phyloP scores from a whole-genome alignment of 352 stramenopile genomes.

The Elongisporangium anandrum region DNA sequence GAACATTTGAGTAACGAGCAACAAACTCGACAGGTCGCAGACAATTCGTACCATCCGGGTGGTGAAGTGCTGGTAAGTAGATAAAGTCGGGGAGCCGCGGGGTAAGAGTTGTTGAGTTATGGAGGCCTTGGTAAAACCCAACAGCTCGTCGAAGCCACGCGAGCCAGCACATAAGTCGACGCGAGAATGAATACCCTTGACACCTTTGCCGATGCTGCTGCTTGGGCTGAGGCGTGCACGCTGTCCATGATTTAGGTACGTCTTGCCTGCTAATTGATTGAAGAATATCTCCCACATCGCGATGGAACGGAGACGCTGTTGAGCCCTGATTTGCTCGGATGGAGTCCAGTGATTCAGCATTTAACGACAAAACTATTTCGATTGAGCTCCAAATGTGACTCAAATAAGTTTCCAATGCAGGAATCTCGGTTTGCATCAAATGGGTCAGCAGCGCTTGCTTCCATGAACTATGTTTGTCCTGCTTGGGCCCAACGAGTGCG shows the following conservation, averaged over 20 bases:
- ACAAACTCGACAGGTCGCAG: background rate
- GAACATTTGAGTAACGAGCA: background rate
- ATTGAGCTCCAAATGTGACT: conserved; percentile 31
- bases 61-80: conserved; percentile 34
- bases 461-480: conserved; percentile 8
- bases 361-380: conserved; percentile 30
- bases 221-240: background rate
- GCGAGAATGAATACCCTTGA: conserved; percentile 18
- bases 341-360: background rate
- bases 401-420: conserved; percentile 44
- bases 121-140: conserved; percentile 26
- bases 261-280: conserved; percentile 4
- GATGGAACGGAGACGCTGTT: background rate
- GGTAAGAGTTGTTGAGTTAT: conserved; percentile 8
- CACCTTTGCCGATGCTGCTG: background rate
- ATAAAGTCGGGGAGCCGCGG: conserved; percentile 14
- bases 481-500: background rate
- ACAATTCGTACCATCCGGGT: conserved; percentile 33
- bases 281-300: conserved; percentile 15
- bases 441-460: conserved; percentile 22
- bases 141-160: conserved; percentile 23
- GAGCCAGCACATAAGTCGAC: conserved; percentile 16
- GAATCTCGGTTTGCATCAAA: conserved; percentile 37
- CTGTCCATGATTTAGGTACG: conserved; percentile 5
- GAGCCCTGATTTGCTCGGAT: background rate